Evolutionary conservation across 2,329 filamentous ascomycete species (phyloP).

Genomic region (Achaetomium macrosporum): DNA sequence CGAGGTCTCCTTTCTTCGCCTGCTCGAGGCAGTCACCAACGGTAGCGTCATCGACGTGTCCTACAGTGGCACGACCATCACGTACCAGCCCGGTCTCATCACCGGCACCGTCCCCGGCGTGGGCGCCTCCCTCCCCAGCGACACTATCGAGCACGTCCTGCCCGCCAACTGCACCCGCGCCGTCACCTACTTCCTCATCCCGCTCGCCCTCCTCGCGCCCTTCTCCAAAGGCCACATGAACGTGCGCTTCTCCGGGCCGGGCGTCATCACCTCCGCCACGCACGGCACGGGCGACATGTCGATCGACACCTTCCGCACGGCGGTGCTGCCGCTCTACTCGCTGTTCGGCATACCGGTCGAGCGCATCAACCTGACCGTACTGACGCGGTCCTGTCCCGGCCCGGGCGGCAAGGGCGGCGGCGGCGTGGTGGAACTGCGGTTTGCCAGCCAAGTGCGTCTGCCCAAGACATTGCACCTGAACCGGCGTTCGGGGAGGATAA

Average conservation of each 20-base stretch:
- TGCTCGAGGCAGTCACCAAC: conserved; percentile 92
- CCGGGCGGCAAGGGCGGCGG: conserved; percentile 72
- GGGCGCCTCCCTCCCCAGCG: conserved; percentile 59
- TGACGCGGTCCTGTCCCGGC: conserved; percentile 73
- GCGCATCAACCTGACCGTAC: conserved; percentile 77
- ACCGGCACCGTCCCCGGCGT: conserved; percentile 74
- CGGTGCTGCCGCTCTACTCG: conserved; percentile 82
- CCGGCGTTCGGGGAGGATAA: conserved; percentile 76
- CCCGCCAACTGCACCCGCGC: conserved; percentile 72
- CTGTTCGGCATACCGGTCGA: conserved; percentile 77
- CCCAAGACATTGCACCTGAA: conserved; percentile 89
- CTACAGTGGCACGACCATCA: conserved; percentile 87
- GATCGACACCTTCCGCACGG: conserved; percentile 88
- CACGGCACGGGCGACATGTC: conserved; percentile 75
- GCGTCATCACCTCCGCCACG: conserved; percentile 86
- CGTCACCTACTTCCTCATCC: conserved; percentile 85
- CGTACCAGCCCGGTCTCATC: conserved; percentile 88
- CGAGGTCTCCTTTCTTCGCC: conserved; percentile 91
- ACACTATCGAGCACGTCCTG: conserved; percentile 75
- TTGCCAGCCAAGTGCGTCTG: conserved; percentile 86
- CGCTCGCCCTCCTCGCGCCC: conserved; percentile 82
- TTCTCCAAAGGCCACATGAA: conserved; percentile 91
- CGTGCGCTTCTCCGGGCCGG: conserved; percentile 80
- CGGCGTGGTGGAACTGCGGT: conserved; percentile 87
- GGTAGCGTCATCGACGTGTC: conserved; percentile 93